These are phyloP conservation scores for Bondarzewia mesenterica DNA, from an alignment of 1,284 basidiomycete genomes.

Conservation along the genomic window DNA sequence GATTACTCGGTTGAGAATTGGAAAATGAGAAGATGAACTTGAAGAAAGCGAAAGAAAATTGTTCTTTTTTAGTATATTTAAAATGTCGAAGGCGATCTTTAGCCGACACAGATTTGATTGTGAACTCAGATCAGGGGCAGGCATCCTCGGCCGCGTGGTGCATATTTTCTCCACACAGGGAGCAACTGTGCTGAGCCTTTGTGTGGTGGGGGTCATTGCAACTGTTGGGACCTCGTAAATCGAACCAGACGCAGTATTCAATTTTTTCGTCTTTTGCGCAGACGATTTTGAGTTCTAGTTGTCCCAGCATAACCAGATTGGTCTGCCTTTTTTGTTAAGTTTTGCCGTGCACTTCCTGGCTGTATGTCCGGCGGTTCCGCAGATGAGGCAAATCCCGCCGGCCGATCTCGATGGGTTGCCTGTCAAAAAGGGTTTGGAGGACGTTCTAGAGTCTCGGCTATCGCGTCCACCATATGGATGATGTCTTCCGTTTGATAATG, in stretches of 20 bases:
- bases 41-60: neutral
- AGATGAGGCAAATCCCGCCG: no score
- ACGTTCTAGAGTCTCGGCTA: no score
- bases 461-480: no score
- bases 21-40: no score
- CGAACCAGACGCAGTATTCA: neutral
- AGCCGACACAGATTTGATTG: neutral
- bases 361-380: no score
- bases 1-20: slow-evolving; percentile 6
- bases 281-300: no score
- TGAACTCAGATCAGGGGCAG: slow-evolving; percentile 2
- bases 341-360: no score
- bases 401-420: no score
- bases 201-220: neutral
- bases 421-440: no score
- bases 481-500: no score
- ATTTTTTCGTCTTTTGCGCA: neutral
- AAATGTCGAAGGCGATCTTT: neutral
- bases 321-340: no score
- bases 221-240: neutral
- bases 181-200: slow-evolving; percentile 11
- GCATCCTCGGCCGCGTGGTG: slow-evolving; percentile 7
- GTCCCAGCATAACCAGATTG: no score
- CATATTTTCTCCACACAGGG: slow-evolving; percentile 10
- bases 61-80: neutral